These are phyloP conservation scores for Heterobasidion occidentale DNA, from an alignment of 1,284 basidiomycete species.

Conservation along the genomic window DNA sequence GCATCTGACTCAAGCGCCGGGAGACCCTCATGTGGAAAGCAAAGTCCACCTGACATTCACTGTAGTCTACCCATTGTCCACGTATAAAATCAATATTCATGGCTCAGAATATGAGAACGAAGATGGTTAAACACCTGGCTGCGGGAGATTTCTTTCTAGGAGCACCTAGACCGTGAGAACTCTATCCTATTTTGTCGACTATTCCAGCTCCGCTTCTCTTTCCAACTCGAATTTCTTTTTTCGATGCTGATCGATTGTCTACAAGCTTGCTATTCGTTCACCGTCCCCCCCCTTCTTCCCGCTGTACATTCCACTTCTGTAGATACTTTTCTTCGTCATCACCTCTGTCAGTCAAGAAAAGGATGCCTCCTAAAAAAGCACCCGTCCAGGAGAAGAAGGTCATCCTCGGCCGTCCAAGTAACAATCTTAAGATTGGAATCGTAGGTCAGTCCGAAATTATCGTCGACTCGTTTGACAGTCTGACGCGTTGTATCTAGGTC, in stretches of 20 bases:
- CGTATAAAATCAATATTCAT: too few relatives aligned
- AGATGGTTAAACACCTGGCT: too few relatives aligned
- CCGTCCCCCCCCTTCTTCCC: conserved; percentile 3
- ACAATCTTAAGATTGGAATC: conserved; percentile 95
- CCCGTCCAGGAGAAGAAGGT: conserved; percentile 73
- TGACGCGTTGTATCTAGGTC: conserved; percentile 36
- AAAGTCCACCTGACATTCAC: too few relatives aligned
- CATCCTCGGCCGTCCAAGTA: conserved; percentile 83
- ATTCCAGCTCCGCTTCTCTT: not conserved
- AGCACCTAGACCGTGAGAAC: not conserved
- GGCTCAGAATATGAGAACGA: too few relatives aligned
- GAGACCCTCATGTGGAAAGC: too few relatives aligned
- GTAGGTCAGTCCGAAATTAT: conserved; percentile 60
- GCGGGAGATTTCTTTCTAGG: too few relatives aligned
- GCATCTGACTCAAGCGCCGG: too few relatives aligned
- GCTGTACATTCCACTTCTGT: conserved; percentile 8
- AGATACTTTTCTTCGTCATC: conserved; percentile 18
- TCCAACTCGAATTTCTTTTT: conserved; percentile 1
- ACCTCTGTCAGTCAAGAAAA: conserved; percentile 32
- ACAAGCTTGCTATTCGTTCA: conserved; percentile 2
- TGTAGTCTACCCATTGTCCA: too few relatives aligned
- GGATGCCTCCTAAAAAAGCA: conserved; percentile 85
- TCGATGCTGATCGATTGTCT: conserved; percentile 28
- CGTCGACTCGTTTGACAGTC: conserved; percentile 9
- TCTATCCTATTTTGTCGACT: not conserved